A percentile compares a stretch with the other conserved stretches of the same genome.
Conservation (phyloP, 148 eudicot species). For the Tetragonia tetragonoides region DNA sequence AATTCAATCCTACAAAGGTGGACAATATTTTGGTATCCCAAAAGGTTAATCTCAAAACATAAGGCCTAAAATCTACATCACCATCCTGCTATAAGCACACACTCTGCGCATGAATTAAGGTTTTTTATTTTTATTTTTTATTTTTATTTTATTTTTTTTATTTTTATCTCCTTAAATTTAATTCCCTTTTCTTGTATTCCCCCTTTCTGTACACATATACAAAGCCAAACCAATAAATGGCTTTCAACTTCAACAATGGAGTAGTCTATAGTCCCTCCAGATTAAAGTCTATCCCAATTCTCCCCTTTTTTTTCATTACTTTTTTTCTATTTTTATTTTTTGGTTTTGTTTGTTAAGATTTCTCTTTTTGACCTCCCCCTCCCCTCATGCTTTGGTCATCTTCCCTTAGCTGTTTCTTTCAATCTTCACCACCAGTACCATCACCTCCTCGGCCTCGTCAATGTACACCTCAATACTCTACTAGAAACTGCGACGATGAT, state of each 20-base stretch:
- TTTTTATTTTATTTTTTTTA: neutral
- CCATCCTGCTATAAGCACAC: constrained; percentile 3
- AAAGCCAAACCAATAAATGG: neutral
- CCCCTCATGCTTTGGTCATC: neutral
- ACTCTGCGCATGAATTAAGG: too few relatives aligned
- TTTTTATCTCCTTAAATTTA: neutral
- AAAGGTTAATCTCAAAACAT: neutral
- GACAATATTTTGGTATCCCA: neutral
- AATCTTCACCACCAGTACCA: neutral
- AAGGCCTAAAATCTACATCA: neutral
- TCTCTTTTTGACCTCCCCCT: neutral
- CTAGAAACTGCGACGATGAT: constrained; percentile 21
- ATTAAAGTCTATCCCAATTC: neutral
- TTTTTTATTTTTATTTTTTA: too few relatives aligned
- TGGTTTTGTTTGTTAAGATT: neutral
- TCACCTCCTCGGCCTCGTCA: neutral
- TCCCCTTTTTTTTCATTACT: neutral
- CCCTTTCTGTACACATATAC: neutral
- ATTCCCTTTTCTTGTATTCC: neutral
- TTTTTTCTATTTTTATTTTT: neutral
- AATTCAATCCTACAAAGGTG: neutral
- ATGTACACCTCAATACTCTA: neutral
- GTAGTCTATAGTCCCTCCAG: neutral
- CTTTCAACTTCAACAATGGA: neutral
- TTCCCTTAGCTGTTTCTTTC: neutral